phyloP scores from a whole-genome alignment of 208 protist species.

The Crithidia expoeki region DNA sequence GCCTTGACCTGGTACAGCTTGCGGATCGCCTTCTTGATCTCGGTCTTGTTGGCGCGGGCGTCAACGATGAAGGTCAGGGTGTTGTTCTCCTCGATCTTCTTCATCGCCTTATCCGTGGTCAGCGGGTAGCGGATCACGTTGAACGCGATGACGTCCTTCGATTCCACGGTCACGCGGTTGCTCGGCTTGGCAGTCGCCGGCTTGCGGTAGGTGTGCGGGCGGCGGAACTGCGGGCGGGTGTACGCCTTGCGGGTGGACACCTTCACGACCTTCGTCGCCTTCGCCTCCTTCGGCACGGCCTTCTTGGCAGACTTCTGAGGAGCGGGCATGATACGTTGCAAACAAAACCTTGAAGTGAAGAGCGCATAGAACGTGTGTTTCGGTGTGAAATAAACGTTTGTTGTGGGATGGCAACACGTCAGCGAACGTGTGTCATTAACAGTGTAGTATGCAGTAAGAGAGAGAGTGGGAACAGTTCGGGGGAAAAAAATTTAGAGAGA shows the following conservation, averaged over 20 bases:
- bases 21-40: constrained; percentile 98
- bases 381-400: no score
- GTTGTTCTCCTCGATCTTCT: constrained; percentile 99
- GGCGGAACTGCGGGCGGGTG: constrained; percentile 96
- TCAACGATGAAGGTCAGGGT: constrained; percentile 99
- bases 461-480: no score
- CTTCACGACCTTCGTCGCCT: constrained; percentile 87
- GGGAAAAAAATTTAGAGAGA: no score
- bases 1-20: constrained; percentile 98
- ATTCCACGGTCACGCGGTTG: constrained; percentile 86
- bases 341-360: constrained; percentile 17
- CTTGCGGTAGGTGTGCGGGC: constrained; percentile 95
- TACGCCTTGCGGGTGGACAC: constrained; percentile 94
- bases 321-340: constrained; percentile 54
- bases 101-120: constrained; percentile 98
- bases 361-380: no score
- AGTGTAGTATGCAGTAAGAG: no score
- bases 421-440: no score
- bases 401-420: no score
- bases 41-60: constrained; percentile 96
- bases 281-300: constrained; percentile 53
- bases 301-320: constrained; percentile 50
- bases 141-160: constrained; percentile 89
- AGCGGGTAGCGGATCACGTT: constrained; percentile 97
- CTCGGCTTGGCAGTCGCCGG: constrained; percentile 90